Percentiles rank a stretch among this genome's conserved stretches.
Evolutionary conservation across 495 filamentous ascomycete genomes (phyloP).

Genomic region (Aspergillus incahuasiensis): DNA sequence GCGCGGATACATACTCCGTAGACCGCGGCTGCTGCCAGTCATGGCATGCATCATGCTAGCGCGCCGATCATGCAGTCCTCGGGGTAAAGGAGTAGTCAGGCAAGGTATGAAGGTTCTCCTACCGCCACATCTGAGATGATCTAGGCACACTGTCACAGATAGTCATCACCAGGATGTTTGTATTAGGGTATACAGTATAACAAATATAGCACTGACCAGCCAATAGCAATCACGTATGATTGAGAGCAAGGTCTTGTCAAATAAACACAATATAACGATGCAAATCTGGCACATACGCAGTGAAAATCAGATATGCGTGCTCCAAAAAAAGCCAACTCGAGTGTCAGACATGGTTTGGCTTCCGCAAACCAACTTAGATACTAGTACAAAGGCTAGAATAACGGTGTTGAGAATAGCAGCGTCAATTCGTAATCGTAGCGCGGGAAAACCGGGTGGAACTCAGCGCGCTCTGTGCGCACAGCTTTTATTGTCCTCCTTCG

Average conservation of each 20-base stretch:
- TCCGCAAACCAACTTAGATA: conserved; percentile 14
- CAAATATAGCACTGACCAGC: conserved; percentile 9
- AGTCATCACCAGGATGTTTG: conserved; percentile 25
- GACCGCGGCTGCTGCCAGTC: not conserved
- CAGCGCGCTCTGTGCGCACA: not conserved
- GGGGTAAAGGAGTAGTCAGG: not conserved
- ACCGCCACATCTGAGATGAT: not conserved
- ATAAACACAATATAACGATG: conserved; percentile 9
- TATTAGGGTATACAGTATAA: conserved; percentile 22
- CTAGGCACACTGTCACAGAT: not conserved
- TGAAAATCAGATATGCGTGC: not conserved
- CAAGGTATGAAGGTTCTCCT: not conserved
- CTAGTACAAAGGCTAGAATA: conserved; percentile 20
- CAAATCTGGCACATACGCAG: conserved; percentile 6
- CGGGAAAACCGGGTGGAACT: conserved; percentile 12
- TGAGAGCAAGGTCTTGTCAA: conserved; percentile 2
- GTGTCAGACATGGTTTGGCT: conserved; percentile 4
- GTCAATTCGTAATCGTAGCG: conserved; percentile 24
- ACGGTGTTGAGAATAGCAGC: conserved; percentile 15
- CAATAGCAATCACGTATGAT: not conserved
- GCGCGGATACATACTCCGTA: not conserved
- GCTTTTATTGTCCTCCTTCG: not conserved
- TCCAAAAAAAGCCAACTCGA: conserved; percentile 9
- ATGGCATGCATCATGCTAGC: not conserved
- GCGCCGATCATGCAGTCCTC: not conserved